Evolutionary conservation across 140 eudicot genomes (phyloP), one percentile per base, ranked within the genome.

Genomic region (Oenanthe javanica): DNA sequence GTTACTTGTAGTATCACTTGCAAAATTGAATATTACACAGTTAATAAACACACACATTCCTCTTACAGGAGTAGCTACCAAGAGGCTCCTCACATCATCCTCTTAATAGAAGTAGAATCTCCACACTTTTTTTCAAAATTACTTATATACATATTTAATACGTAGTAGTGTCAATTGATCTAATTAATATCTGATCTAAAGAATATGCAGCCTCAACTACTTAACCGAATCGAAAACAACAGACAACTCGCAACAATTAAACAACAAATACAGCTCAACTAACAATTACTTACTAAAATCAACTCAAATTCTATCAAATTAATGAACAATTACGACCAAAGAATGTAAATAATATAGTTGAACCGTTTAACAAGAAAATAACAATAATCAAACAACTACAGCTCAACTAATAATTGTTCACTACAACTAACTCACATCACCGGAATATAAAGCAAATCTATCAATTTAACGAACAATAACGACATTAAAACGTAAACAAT

Each of bases 351-450:
- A 38, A 31, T 38, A 15, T 2, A 18, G 14, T 0, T 15, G 6
- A 71, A 91, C 97, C 94, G 43, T 40, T 40, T 3, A 40, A 40
- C 43, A 40, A n/a, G 52, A 48, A 4, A 48, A 48, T 48, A 48
- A 48, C 52, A 48, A 48, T n/a, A n/a, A n/a, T n/a, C n/a, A 1
- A 50, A n/a, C 9, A 61, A 59, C 67, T 21, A 11, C 38, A 9
- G 38, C 38, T 23, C 0, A 61, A 4, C 70, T 61, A 61, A 61
- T 8, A 59, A 61, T 61, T 0, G 23, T 9, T 31, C 21, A 67
- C 73, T 2, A 67, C n/a, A 14, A 21, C 3, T 9, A 61, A 61
- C 38, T 61, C 15, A 61, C n/a, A 23, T 36, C 46, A 16, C 4
- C 25, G 4, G 0, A 71, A 42, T 4, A 14, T 18, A 71, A 31